Evolutionary conservation across 2,329 filamentous ascomycete genomes (phyloP), one percentile per base, ranked within the genome.

Genomic region (Akanthomyces dipterigenus): DNA sequence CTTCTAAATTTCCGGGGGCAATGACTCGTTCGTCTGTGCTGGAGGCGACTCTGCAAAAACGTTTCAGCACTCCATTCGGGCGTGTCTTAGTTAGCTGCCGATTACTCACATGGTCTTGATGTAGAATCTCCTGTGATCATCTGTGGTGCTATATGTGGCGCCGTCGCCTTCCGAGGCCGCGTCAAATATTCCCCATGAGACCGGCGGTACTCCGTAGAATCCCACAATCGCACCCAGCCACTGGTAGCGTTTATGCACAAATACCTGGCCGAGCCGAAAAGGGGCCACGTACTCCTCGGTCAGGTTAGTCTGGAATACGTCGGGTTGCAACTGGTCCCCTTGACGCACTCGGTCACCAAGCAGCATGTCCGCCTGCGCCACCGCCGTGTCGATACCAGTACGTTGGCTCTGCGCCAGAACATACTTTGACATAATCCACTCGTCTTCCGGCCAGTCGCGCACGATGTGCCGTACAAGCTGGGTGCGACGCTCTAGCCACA

Each of bases 211-310:
- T 9, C 31, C 51, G 40, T 60, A 60, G 31, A 63, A 99, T n/a
- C 93, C 93, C 16, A 89, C 90, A 62, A 99, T 89, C 28, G 96
- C 83, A 20, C 88, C 93, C 54, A 87, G 78, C 71, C 93, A 96
- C 22, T 82, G 78, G 71, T 95, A 96, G 50, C 92, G 83, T 64
- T 81, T 85, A 74, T 99, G 95, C 53, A 82, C 82, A 71, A 98
- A 96, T 7, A 96, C 82, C 67, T 96, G 89, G 1, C 95, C 95
- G 54, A 96, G 83, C 55, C 80, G 84, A 72, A 85, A 93, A 1
- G 71, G 67, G 34, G 73, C 68, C 5, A 66, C 64, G 36, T 68
- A 64, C 9, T 64, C 65, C 5, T 60, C 63, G 64, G 7, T 57
- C 54, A 40, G 58, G 57, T n/a, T 69, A 66, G 51, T 69, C 72